Evolutionary conservation across 1,139 yeast species (phyloP), one percentile per base, ranked within the genome.

Genomic region (Blastobotrys persicus): DNA sequence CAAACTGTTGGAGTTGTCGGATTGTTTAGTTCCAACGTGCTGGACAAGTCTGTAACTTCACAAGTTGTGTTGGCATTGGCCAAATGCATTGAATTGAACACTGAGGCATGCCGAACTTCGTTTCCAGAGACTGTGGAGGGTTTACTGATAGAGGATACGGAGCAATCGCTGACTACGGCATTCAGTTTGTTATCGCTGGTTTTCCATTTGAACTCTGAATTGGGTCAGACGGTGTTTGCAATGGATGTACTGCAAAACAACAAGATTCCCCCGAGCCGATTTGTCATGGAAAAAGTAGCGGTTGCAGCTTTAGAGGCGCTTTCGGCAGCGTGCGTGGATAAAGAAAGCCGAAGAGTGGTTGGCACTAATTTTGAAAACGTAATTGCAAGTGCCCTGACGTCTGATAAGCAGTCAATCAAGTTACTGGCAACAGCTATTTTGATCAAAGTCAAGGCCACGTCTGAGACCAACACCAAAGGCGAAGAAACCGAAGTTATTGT

Each of bases 121-220:
- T 32, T 58, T 12, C 39, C 43, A 16, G 51, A 55, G n/a, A 51
- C 52, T 14, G 50, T 51, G 4, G 61, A 57, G 18, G 55, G 55
- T 35, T 48, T 49, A 20, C 20, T 55, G 14, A 19, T 55, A 2
- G 51, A 55, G 11, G 58, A 53, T 34, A 49, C 58, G 2, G 45
- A 48, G 7, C 45, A 53, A 14, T 56, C 57, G 2, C 45, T 56
- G 34, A 50, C 48, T 53, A 85, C 72, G n/a, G 88, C 77, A 49
- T 79, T 83, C 55, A 76, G 78, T 52, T 87, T 80, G 62, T 83
- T 85, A 46, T 70, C 75, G 5, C 73, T 76, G 7, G 80, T 77
- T 43, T 88, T 83, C 87, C 95, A 85, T n/a, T 82, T 83, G 40
- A 60, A 64, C 48, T 48, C 55, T 1, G 50, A 47, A 7, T 48